These are phyloP conservation scores for Pythium pyrilobum DNA, from an alignment of 352 stramenopile species.

Conservation along the genomic window DNA sequence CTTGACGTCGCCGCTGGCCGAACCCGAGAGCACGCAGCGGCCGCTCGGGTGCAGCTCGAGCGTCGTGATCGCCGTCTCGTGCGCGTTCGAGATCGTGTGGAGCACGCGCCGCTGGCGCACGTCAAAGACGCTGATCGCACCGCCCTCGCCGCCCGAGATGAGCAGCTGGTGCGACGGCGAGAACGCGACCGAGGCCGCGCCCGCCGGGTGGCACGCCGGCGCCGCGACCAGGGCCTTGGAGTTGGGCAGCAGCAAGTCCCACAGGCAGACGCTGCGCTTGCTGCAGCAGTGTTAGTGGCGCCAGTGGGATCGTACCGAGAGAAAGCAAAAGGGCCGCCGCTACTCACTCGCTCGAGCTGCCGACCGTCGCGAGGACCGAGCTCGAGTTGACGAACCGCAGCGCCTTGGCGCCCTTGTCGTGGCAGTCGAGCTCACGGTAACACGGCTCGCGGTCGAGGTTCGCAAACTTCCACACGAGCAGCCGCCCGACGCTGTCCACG, in stretches of 20 bases:
- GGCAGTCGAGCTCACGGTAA: constrained; percentile 72
- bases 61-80: constrained; percentile 83
- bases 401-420: constrained; percentile 80
- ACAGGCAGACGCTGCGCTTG: constrained; percentile 80
- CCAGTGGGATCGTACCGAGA: not conserved
- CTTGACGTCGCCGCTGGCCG: constrained; percentile 79
- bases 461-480: constrained; percentile 82
- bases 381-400: constrained; percentile 79
- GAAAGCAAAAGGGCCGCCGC: not conserved
- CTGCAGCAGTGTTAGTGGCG: constrained; percentile 20
- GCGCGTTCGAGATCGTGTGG: constrained; percentile 76
- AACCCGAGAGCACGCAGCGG: constrained; percentile 79
- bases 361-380: constrained; percentile 67
- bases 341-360: constrained; percentile 68
- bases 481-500: constrained; percentile 57
- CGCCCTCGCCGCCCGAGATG: constrained; percentile 74
- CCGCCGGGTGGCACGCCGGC: constrained; percentile 67
- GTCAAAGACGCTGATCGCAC: constrained; percentile 81
- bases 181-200: constrained; percentile 70
- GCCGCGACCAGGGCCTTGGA: constrained; percentile 70
- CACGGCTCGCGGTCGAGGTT: constrained; percentile 59
- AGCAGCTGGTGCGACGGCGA: constrained; percentile 76
- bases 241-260: constrained; percentile 71
- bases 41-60: constrained; percentile 72
- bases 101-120: constrained; percentile 83